Evolutionary conservation across 2,329 filamentous ascomycete genomes (phyloP).

Genomic region (Hypoxylon sp.): DNA sequence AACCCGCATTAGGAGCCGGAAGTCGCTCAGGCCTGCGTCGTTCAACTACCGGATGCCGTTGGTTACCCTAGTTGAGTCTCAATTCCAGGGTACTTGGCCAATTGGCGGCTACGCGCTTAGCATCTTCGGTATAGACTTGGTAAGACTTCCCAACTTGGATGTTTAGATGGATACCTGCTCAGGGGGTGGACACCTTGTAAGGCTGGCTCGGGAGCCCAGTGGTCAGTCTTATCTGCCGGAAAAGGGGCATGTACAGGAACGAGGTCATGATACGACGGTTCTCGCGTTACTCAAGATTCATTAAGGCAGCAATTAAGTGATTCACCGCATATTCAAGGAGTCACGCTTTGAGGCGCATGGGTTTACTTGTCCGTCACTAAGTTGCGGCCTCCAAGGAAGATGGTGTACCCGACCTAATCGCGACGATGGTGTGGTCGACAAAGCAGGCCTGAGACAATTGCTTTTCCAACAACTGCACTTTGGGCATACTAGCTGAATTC

Average conservation of each 20-base stretch:
- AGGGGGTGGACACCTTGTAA: slow-evolving; percentile 1
- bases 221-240: slow-evolving; percentile 9
- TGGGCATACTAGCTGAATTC: slow-evolving; percentile 6
- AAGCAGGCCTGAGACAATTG: neutral
- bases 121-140: slow-evolving; percentile 37
- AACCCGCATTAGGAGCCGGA: slow-evolving; percentile 2
- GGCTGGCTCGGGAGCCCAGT: slow-evolving; percentile 13
- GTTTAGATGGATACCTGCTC: neutral
- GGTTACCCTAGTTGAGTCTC: slow-evolving; percentile 4
- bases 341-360: slow-evolving; percentile 6
- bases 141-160: slow-evolving; percentile 9
- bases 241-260: slow-evolving; percentile 3
- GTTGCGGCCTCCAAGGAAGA: neutral
- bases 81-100: neutral
- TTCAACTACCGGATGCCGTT: slow-evolving; percentile 21
- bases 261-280: slow-evolving; percentile 14
- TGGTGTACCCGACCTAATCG: slow-evolving; percentile 1
- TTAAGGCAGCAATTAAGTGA: slow-evolving; percentile 19
- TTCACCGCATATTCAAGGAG: slow-evolving; percentile 8
- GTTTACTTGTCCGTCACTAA: neutral
- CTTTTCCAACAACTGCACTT: slow-evolving; percentile 7
- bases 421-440: neutral
- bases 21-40: neutral
- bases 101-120: slow-evolving; percentile 13
- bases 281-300: slow-evolving; percentile 4